phyloP scores from a whole-genome alignment of 2,329 filamentous ascomycete species.

The Aspergillus puulaauensis region DNA sequence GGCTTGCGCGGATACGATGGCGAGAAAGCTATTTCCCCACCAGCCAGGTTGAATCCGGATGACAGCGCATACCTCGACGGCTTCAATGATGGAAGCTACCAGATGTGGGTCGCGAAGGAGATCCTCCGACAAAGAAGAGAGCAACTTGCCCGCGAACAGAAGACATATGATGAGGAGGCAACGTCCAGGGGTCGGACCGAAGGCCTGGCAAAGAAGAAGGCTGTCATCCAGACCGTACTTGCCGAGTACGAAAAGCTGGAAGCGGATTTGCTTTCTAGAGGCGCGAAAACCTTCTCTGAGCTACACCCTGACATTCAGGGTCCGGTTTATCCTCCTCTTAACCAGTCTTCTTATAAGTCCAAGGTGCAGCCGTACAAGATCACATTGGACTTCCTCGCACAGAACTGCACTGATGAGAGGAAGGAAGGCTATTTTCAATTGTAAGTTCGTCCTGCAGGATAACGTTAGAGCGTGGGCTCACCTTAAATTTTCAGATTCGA shows the following conservation, averaged over 20 bases:
- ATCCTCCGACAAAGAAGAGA: conserved; percentile 39
- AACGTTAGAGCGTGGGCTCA: neutral
- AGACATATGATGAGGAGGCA: conserved; percentile 23
- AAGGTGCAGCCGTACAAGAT: conserved; percentile 48
- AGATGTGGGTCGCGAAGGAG: conserved; percentile 53
- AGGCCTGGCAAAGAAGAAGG: conserved; percentile 53
- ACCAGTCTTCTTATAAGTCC: neutral
- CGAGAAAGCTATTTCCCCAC: conserved; percentile 18
- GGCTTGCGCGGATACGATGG: conserved; percentile 49
- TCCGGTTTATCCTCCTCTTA: neutral
- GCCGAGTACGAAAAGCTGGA: conserved; percentile 58
- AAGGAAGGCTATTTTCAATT: conserved; percentile 63
- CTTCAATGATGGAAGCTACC: conserved; percentile 58
- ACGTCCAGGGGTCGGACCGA: neutral
- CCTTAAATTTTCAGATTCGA: conserved; percentile 48
- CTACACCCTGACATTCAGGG: conserved; percentile 52
- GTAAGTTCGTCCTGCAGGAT: conserved; percentile 48
- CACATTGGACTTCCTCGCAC: conserved; percentile 51
- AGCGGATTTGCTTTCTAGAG: conserved; percentile 53
- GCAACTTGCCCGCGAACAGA: conserved; percentile 36
- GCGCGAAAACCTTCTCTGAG: conserved; percentile 67
- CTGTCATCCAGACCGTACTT: conserved; percentile 54
- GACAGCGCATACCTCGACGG: conserved; percentile 52
- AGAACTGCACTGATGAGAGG: conserved; percentile 54
- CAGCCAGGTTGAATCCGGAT: conserved; percentile 35